Percentiles rank a stretch among this genome's conserved stretches.
Evolutionary conservation across 2,329 filamentous ascomycete species (phyloP).

Genomic region (Akanthomyces dipterigenus): DNA sequence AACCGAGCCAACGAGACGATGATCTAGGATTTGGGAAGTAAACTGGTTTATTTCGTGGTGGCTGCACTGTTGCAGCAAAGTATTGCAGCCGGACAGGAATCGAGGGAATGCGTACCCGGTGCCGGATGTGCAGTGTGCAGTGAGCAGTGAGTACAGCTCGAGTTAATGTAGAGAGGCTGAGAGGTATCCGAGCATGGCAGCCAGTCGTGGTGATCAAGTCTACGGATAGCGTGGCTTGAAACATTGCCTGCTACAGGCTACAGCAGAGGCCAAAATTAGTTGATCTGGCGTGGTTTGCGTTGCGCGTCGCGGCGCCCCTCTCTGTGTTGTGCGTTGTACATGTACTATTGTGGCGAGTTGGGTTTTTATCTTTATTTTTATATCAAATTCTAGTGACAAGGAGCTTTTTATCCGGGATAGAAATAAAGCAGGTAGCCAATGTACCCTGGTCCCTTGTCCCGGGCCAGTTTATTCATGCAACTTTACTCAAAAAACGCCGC

Average conservation of each 20-base stretch:
- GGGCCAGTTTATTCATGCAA: too few species aligned
- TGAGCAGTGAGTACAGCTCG: neutral
- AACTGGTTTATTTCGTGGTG: neutral
- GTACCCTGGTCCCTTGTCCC: too few species aligned
- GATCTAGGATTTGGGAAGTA: too few species aligned
- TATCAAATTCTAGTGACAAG: neutral
- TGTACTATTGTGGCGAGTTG: neutral
- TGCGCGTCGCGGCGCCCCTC: neutral
- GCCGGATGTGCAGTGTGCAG: too few species aligned
- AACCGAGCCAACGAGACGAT: neutral
- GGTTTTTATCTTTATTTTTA: neutral
- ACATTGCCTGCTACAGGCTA: conserved; percentile 1
- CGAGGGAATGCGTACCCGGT: neutral
- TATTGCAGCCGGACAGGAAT: neutral
- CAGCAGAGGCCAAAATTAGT: too few species aligned
- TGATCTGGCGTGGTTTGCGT: neutral
- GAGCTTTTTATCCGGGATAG: neutral
- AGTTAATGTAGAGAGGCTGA: too few species aligned
- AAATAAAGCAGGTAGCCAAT: too few species aligned
- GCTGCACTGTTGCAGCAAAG: too few species aligned
- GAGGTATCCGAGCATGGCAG: neutral
- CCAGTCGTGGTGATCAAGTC: neutral
- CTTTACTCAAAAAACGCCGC: too few species aligned
- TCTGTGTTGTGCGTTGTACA: neutral
- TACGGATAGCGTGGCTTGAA: conserved; percentile 4